These are phyloP conservation scores for Aspergillus sp. DNA, from an alignment of 2,329 filamentous ascomycete genomes.

Conservation along the genomic window DNA sequence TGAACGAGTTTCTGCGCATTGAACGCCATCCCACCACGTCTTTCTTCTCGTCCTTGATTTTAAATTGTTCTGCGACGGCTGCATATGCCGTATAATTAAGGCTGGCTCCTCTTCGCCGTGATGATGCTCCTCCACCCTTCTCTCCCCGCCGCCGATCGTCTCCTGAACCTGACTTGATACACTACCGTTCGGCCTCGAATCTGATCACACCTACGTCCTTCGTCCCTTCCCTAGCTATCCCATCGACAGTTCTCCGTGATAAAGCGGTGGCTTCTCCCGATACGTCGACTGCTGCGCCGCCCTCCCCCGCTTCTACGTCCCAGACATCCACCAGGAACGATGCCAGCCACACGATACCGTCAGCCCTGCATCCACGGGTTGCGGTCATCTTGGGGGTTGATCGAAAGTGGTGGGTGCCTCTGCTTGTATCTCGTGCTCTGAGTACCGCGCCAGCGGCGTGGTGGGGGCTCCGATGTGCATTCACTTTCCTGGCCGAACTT, in stretches of 20 bases:
- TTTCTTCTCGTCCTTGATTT: neutral
- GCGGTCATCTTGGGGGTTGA: conserved; percentile 76
- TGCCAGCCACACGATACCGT: conserved; percentile 28
- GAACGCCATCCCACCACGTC: neutral
- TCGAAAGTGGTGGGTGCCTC: conserved; percentile 68
- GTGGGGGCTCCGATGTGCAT: conserved; percentile 69
- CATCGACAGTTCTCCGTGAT: conserved; percentile 19
- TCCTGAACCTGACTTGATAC: conserved; percentile 26
- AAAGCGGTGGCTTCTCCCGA: conserved; percentile 34
- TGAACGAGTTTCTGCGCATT: neutral
- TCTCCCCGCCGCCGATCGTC: conserved; percentile 26
- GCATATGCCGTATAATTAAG: conserved; percentile 40
- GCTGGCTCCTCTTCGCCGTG: conserved; percentile 41
- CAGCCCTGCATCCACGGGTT: conserved; percentile 68
- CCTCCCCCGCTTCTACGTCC: conserved; percentile 31
- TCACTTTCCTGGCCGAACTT: conserved; percentile 67
- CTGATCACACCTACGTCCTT: conserved; percentile 10
- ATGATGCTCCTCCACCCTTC: conserved; percentile 38
- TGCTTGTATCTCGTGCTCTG: conserved; percentile 70
- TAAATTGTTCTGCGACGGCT: conserved; percentile 28
- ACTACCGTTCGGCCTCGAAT: conserved; percentile 15
- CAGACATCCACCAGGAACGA: conserved; percentile 30
- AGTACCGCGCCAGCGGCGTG: conserved; percentile 69
- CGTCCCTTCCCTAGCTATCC: conserved; percentile 12
- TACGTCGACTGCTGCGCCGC: conserved; percentile 25